Evolutionary conservation across 106 monocot genomes (phyloP).

Genomic region (Gastrodia elata): DNA sequence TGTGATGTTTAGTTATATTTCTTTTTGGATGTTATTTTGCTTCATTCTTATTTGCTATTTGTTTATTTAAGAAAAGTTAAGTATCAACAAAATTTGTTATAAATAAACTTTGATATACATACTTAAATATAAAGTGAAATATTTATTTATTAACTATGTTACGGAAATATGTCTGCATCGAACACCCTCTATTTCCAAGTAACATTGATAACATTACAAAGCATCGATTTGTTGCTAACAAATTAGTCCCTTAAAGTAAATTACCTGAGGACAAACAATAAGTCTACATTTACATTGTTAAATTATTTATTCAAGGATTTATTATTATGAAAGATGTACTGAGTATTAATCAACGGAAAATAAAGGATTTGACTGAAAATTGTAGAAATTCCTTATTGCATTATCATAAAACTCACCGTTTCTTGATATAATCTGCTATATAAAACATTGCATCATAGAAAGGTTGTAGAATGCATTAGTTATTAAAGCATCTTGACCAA

Average conservation of each 20-base stretch:
- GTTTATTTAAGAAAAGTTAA: too few relatives aligned
- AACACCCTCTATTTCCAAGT: too few relatives aligned
- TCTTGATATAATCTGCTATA: background rate
- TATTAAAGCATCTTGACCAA: background rate
- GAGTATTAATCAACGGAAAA: background rate
- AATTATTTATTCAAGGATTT: background rate
- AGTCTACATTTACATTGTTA: background rate
- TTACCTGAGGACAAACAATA: background rate
- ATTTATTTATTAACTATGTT: too few relatives aligned
- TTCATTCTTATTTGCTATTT: too few relatives aligned
- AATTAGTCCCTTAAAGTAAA: background rate
- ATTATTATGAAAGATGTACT: background rate
- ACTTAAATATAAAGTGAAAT: too few relatives aligned
- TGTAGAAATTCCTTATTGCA: background rate
- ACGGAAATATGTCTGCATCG: too few relatives aligned
- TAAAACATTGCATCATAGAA: background rate
- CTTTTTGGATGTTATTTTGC: too few relatives aligned
- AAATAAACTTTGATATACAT: too few relatives aligned
- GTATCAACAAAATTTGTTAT: too few relatives aligned
- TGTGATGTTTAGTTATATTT: too few relatives aligned
- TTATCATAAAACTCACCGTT: background rate
- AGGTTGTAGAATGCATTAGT: background rate
- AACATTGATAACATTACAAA: too few relatives aligned
- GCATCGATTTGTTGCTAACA: too few relatives aligned
- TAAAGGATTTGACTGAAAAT: background rate